Conservation (phyloP, 140 eudicot species). For the Bidens hawaiensis region DNA sequence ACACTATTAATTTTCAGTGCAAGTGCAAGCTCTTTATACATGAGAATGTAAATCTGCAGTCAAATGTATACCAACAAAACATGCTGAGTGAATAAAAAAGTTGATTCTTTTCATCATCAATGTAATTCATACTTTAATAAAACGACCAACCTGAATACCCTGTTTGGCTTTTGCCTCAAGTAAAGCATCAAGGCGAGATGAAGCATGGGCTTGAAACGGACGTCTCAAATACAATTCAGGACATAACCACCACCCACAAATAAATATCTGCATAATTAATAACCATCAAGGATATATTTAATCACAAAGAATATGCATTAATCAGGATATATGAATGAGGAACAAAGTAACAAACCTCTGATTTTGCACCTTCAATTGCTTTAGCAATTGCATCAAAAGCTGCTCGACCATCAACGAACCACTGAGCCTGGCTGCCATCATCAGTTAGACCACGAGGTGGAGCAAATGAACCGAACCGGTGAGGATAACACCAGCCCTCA, state of each 20-base stretch:
- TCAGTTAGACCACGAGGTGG: conserved; percentile 90
- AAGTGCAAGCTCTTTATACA: conserved; percentile 93
- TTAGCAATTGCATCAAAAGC: conserved; percentile 93
- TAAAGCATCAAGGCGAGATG: conserved; percentile 87
- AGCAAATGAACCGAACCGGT: conserved; percentile 95
- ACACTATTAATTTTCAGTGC: conserved; percentile 96
- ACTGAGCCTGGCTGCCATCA: conserved; percentile 95
- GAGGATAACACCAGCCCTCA: conserved; percentile 99
- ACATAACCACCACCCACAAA: conserved; percentile 99
- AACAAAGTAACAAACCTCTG: conserved; percentile 64
- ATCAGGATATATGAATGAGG: conserved; percentile 2
- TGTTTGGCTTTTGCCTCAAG: conserved; percentile 94
- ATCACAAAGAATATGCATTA: neutral
- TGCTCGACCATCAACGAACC: conserved; percentile 96
- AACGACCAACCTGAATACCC: conserved; percentile 85
- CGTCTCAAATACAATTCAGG: conserved; percentile 91
- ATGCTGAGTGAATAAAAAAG: neutral
- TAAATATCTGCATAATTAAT: conserved; percentile 80
- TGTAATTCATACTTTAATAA: conserved; percentile 5
- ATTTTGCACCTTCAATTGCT: conserved; percentile 93
- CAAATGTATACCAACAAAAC: conserved; percentile 8
- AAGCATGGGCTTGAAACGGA: conserved; percentile 70
- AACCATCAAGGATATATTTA: conserved; percentile 16
- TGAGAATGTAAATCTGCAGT: conserved; percentile 84
- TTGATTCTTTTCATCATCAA: neutral